Evolutionary conservation across 805 yeast species (phyloP).

Genomic region (Monosporozyma unispora): DNA sequence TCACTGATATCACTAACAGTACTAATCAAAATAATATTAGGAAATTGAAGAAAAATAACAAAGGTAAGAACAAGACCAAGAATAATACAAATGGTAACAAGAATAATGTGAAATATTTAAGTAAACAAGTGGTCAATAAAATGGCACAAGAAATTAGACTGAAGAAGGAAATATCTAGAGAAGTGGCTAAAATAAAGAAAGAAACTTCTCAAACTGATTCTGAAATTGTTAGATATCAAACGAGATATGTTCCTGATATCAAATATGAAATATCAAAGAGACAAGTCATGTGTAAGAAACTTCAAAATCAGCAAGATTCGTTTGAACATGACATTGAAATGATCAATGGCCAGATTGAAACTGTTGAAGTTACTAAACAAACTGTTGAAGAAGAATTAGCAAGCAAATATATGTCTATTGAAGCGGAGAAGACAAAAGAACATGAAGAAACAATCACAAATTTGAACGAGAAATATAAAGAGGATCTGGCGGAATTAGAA

Average conservation of each 20-base stretch:
- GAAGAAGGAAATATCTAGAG: constrained; percentile 3
- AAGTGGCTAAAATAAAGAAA: constrained; percentile 1
- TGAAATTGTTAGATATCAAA: constrained; percentile 5
- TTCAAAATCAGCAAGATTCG: constrained; percentile 4
- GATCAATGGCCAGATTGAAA: constrained; percentile 7
- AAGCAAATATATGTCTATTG: constrained; percentile 13
- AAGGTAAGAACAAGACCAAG: neutral
- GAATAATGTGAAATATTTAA: constrained; percentile 1
- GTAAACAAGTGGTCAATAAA: constrained; percentile 3
- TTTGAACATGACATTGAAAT: constrained; percentile 7
- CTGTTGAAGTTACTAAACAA: constrained; percentile 5
- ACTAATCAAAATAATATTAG: neutral
- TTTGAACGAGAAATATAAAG: constrained; percentile 7
- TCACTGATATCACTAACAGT: neutral
- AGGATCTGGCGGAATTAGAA: constrained; percentile 19
- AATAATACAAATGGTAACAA: neutral
- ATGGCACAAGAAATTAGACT: constrained; percentile 5
- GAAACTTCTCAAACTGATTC: constrained; percentile 3
- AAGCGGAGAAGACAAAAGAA: constrained; percentile 23
- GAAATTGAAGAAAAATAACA: neutral
- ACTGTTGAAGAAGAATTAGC: constrained; percentile 11
- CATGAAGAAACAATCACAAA: constrained; percentile 13
- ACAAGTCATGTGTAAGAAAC: constrained; percentile 14
- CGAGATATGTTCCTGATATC: constrained; percentile 19
- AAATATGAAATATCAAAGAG: constrained; percentile 23